These are phyloP conservation scores for Verticillium nonalfalfae DNA, from an alignment of 2,329 filamentous ascomycete genomes.

Conservation along the genomic window DNA sequence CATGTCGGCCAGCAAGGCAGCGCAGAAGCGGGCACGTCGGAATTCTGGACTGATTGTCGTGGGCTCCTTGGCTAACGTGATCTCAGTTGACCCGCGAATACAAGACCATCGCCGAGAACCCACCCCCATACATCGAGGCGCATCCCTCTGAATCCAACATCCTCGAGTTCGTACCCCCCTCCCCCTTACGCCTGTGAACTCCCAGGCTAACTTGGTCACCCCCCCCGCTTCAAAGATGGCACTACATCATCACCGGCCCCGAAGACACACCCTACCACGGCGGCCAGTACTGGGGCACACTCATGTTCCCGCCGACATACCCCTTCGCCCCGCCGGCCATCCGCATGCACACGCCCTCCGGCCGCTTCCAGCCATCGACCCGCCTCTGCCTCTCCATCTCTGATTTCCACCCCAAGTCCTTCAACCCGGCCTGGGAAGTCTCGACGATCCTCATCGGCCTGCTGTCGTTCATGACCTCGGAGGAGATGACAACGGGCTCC, in stretches of 20 bases:
- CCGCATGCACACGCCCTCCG: slow-evolving; percentile 96
- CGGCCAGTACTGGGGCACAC: slow-evolving; percentile 96
- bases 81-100: slow-evolving; percentile 54
- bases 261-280: slow-evolving; percentile 89
- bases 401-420: slow-evolving; percentile 96
- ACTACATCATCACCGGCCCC: slow-evolving; percentile 92
- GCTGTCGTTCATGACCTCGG: slow-evolving; percentile 95
- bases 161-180: slow-evolving; percentile 59
- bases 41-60: background rate
- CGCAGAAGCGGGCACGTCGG: slow-evolving; percentile 59
- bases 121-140: slow-evolving; percentile 81
- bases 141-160: slow-evolving; percentile 90
- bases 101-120: slow-evolving; percentile 61
- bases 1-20: slow-evolving; percentile 64
- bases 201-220: slow-evolving; percentile 10
- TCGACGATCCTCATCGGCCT: slow-evolving; percentile 93
- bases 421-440: slow-evolving; percentile 98
- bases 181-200: background rate
- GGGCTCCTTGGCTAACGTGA: slow-evolving; percentile 13
- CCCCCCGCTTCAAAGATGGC: slow-evolving; percentile 54
- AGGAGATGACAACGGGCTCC: slow-evolving; percentile 96
- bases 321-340: slow-evolving; percentile 96
- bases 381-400: slow-evolving; percentile 92
- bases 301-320: slow-evolving; percentile 93
- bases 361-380: slow-evolving; percentile 89